These are phyloP conservation scores for Mycena latifolia DNA, from an alignment of 768 basidiomycete species.

Conservation along the genomic window DNA sequence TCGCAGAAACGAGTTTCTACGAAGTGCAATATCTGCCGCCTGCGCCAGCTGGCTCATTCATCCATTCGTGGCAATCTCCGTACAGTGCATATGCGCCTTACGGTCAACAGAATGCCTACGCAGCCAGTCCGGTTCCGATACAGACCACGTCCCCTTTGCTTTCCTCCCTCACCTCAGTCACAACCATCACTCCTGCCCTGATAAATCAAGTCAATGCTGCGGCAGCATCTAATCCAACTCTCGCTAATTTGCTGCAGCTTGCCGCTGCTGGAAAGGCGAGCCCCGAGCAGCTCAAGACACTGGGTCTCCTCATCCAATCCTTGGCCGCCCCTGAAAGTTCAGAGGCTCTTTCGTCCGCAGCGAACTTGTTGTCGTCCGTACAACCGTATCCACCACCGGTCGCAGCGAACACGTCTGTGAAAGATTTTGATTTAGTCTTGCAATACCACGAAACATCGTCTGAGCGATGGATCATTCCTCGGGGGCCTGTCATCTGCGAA, in stretches of 20 bases:
- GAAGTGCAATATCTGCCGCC: constrained; percentile 76
- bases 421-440: constrained; percentile 79
- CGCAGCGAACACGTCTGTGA: constrained; percentile 46
- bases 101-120: constrained; percentile 28
- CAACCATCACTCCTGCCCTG: constrained; percentile 66
- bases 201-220: constrained; percentile 76
- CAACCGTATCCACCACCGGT: constrained; percentile 32
- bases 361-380: constrained; percentile 27
- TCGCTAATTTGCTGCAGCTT: constrained; percentile 74
- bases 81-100: constrained; percentile 19
- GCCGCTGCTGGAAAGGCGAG: constrained; percentile 73
- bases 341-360: constrained; percentile 32
- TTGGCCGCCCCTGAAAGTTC: constrained; percentile 53
- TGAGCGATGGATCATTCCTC: constrained; percentile 79
- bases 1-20: constrained; percentile 75
- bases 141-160: constrained; percentile 54
- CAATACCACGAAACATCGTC: constrained; percentile 74
- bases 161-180: constrained; percentile 58
- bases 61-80: constrained; percentile 26
- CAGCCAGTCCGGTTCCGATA: constrained; percentile 37
- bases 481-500: constrained; percentile 66
- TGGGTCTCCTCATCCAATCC: constrained; percentile 81
- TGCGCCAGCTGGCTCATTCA: constrained; percentile 31
- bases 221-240: constrained; percentile 74
- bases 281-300: constrained; percentile 73